phyloP scores from a whole-genome alignment of 1,284 basidiomycete species.

The Schizophyllum amplum region DNA sequence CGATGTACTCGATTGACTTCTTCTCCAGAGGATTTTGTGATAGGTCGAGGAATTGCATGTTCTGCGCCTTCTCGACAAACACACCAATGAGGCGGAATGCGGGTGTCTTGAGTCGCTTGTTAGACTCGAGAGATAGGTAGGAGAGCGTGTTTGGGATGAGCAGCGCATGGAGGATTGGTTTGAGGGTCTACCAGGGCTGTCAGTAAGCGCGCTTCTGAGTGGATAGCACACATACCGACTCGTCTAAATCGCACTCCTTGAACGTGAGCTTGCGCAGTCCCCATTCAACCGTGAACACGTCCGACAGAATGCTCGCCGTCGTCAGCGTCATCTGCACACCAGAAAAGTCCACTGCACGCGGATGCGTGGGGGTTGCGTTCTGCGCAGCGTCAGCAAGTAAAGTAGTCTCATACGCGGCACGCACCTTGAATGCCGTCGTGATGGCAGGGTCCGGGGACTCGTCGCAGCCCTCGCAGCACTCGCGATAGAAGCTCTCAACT shows the following conservation, averaged over 20 bases:
- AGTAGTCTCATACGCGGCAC: constrained; percentile 17
- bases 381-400: constrained; percentile 18
- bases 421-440: constrained; percentile 63
- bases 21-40: constrained; percentile 86
- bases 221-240: constrained; percentile 30
- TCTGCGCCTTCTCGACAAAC: constrained; percentile 70
- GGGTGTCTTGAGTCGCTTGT: constrained; percentile 68
- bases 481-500: constrained; percentile 73
- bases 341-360: constrained; percentile 70
- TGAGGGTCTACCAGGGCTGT: constrained; percentile 50
- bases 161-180: constrained; percentile 86
- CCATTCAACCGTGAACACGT: constrained; percentile 87
- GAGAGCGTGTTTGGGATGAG: constrained; percentile 80
- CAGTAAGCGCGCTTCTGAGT: constrained; percentile 5
- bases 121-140: constrained; percentile 82
- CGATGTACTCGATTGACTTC: constrained; percentile 75
- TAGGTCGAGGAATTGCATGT: constrained; percentile 79
- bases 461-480: constrained; percentile 73
- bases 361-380: constrained; percentile 45
- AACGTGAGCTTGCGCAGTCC: constrained; percentile 77
- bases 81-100: constrained; percentile 81
- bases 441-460: constrained; percentile 62
- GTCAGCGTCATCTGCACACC: constrained; percentile 66
- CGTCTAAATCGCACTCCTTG: constrained; percentile 75
- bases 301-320: constrained; percentile 74